Percentiles rank a stretch among this genome's conserved stretches.
Evolutionary conservation across 495 filamentous ascomycete species (phyloP).

Genomic region (Extremus antarcticus): DNA sequence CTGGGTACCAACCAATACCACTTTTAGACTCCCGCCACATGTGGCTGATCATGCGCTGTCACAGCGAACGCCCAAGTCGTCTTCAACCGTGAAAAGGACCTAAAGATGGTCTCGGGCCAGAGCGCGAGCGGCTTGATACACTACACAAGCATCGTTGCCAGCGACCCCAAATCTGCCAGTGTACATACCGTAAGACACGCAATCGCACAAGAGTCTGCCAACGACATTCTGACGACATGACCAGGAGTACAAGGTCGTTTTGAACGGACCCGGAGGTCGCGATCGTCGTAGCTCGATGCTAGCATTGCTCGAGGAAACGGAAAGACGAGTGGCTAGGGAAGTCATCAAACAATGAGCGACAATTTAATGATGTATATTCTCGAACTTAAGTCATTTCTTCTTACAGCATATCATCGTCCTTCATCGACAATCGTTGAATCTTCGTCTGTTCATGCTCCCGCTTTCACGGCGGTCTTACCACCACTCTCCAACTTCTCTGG

Average conservation of each 20-base stretch:
- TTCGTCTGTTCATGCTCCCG: background rate
- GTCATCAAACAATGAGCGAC: constrained; percentile 8
- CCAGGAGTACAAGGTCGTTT: constrained; percentile 10
- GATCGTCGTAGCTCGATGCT: constrained; percentile 7
- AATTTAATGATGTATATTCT: no score
- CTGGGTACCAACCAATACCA: background rate
- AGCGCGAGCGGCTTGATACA: constrained; percentile 1
- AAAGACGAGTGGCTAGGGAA: constrained; percentile 10
- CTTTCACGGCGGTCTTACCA: constrained; percentile 3
- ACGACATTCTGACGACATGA: no score
- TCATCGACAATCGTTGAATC: no score
- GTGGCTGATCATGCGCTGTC: background rate
- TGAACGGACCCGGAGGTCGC: constrained; percentile 3
- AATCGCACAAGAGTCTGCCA: background rate
- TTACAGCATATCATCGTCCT: no score
- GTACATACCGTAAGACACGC: constrained; percentile 5
- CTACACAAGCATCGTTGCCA: constrained; percentile 4
- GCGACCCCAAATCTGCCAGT: constrained; percentile 11
- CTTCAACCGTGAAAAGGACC: constrained; percentile 5
- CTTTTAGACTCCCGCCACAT: background rate
- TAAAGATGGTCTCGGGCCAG: constrained; percentile 12
- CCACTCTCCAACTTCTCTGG: constrained; percentile 8
- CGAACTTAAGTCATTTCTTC: no score
- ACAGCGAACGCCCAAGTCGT: constrained; percentile 15
- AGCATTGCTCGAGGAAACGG: constrained; percentile 12